Evolutionary conservation across 371 early-diverging fungal genomes (phyloP), one percentile per base, ranked within the genome.

Genomic region (Fennellomyces sp.): DNA sequence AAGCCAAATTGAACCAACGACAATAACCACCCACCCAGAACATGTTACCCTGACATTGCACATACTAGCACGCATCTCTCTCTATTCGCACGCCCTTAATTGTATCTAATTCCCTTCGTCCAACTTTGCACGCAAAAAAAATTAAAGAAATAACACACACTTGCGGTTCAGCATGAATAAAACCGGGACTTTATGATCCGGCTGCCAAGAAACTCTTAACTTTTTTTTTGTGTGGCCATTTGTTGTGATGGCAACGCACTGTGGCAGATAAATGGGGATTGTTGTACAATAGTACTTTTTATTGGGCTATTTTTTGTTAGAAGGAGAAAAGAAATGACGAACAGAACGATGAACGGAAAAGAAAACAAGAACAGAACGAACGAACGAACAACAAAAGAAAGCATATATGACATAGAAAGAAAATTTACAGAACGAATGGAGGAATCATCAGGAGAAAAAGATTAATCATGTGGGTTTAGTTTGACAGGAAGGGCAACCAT

Each of bases 1-100:
- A 58, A 58, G 58, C 25, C 13, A 27, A 30, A 13, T 11, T 49
- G 39, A 55, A 26, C 23, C 45, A 45, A 21, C 45, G 45, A 45
- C 17, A 45, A 5, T 45, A 23, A 45, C 10, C 15, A 39, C 39
- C 10, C 17, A 39, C 15, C 5, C n/a, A 33, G 8, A 33, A 33
- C 35, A 33, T 33, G 13, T 33, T 33, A 13, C 8, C 35, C 35
- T 33, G 13, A n/a, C n/a, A n/a, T n/a, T n/a, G n/a, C n/a, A n/a
- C n/a, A n/a, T n/a, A n/a, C n/a, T n/a, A n/a, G n/a, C n/a, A n/a
- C n/a, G n/a, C n/a, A n/a, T n/a, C n/a, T n/a, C n/a, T n/a, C n/a
- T n/a, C n/a, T n/a, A n/a, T n/a, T n/a, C n/a, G n/a, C n/a, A n/a
- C n/a, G n/a, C n/a, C n/a, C n/a, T n/a, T n/a, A n/a, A n/a, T n/a